A percentile compares a stretch with the other conserved stretches of the same genome.
Evolutionary conservation across 306 rosid genomes (phyloP).

Genomic region (Casuarina cunninghamiana): DNA sequence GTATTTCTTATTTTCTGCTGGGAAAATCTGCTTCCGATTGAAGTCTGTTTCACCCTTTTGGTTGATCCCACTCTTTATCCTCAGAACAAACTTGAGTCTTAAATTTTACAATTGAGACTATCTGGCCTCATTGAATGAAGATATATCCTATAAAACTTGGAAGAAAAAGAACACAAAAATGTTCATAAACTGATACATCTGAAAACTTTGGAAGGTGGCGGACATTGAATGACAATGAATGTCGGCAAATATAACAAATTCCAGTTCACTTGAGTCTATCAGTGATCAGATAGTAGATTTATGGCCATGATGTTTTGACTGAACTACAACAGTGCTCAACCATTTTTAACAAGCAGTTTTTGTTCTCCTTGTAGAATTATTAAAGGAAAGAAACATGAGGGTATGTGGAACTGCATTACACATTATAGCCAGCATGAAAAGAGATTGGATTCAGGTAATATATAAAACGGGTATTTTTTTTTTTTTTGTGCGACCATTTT

Average conservation of each 20-base stretch:
- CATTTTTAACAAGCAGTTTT: slow-evolving; percentile 12
- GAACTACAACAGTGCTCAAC: neutral
- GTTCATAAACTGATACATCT: neutral
- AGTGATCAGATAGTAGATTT: neutral
- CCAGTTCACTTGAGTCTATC: neutral
- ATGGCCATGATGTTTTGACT: neutral
- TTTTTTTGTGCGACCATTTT: neutral
- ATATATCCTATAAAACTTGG: neutral
- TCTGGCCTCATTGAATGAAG: neutral
- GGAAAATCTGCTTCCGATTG: neutral
- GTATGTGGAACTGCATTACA: slow-evolving; percentile 70
- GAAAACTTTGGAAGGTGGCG: neutral
- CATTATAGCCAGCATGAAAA: slow-evolving; percentile 82
- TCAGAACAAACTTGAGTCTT: neutral
- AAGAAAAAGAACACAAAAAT: neutral
- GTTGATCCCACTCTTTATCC: neutral
- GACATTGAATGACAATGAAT: neutral
- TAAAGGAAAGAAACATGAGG: slow-evolving; percentile 43
- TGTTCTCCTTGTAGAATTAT: slow-evolving; percentile 35
- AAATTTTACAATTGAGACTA: neutral
- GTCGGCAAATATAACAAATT: neutral
- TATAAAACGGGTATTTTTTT: neutral
- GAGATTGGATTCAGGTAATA: slow-evolving; percentile 92
- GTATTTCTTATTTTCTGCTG: neutral
- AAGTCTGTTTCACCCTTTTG: neutral